Evolutionary conservation across 768 basidiomycete species (phyloP), one percentile per base, ranked within the genome.

Genomic region (Lactarius quietus): DNA sequence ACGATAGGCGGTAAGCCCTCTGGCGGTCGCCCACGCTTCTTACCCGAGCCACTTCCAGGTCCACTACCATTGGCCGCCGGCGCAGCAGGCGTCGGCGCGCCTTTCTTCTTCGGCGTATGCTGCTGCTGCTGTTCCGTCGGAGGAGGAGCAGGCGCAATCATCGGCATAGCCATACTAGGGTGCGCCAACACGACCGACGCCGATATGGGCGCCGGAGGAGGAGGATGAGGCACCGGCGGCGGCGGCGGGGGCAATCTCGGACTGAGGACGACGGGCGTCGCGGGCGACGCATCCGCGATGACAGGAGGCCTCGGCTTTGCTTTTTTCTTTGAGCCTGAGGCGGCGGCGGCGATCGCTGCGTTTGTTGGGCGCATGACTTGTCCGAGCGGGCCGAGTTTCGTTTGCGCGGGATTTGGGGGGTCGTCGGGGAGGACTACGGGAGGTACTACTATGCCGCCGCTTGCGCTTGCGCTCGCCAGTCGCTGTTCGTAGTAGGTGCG

Each of bases 331-430:
- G 83, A 75, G 20, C 78, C 63, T 1, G 78, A 61, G 1, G 77
- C 77, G 0, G 80, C 74, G 0, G 80, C 75, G 14, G 78, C 63
- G 1, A 78, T 63, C 1, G 77, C 78, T 2, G 80, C 74, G 0
- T 79, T 70, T 2, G 79, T 80, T 1, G 80, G 77, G 72, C 85
- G 84, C 71, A 86, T 70, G 65, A 92, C 83, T 73, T 92, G 90
- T 8, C 92, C 92, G 20, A 92, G 76, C 0, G 92, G 92, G 0
- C 90, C 90, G 70, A 93, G 83, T 78, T 90, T 93, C 53, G 82
- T 77, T 69, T 90, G 89, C 3, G 78, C 73, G 14, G 82, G 71
- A 39, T 76, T 77, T 0, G 89, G 86, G 2, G 75, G 39, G 69
- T 93, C 92, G 78, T 93, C 92, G 10, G 82, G 80, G 5, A 93